Evolutionary conservation across 2,329 filamentous ascomycete genomes (phyloP), one percentile per base, ranked within the genome.

Genomic region (Stagonosporopsis tanaceti): DNA sequence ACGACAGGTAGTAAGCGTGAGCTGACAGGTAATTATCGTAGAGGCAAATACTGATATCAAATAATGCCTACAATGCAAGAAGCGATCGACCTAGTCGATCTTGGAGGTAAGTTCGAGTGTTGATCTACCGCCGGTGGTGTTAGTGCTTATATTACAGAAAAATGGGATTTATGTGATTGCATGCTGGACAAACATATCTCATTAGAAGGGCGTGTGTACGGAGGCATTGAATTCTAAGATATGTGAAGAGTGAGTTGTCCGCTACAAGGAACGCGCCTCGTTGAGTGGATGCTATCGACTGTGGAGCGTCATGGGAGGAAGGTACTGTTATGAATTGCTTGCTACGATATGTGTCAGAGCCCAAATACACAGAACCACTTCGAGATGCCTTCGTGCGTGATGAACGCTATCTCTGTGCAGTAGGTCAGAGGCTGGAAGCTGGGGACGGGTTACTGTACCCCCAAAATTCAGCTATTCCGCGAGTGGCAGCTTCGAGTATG

Each of bases 121-220:
- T 24, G 34, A 6, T 20, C 35, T 24, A n/a, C 40, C 24, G 14
- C 17, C 28, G 25, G 35, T 15, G n/a, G 17, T 40, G 17, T 37
- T 53, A 53, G 51, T 50, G 47, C 47, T 50, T 40, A 50, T 34
- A 20, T 35, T 17, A 9, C 34, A 30, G 38, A 30, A 28, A 17
- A 8, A 9, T 37, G 11, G 24, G n/a, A 44, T 38, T 38, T 6
- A n/a, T 17, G 17, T n/a, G 25, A 22, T 1, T 32, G 15, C 15
- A 4, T 34, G 37, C 17, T 7, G 12, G 24, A 20, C 3, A 2
- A 24, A 20, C 25, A 39, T n/a, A 30, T 30, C 5, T 42, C 15
- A 24, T 24, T 12, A 28, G 25, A 22, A 11, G 20, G 5, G 14
- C 20, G 12, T 17, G 8, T 12, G n/a, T 25, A 14, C 24, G 34